phyloP scores from a whole-genome alignment of 345 rosid species.

The Citrus mangshanensis region DNA sequence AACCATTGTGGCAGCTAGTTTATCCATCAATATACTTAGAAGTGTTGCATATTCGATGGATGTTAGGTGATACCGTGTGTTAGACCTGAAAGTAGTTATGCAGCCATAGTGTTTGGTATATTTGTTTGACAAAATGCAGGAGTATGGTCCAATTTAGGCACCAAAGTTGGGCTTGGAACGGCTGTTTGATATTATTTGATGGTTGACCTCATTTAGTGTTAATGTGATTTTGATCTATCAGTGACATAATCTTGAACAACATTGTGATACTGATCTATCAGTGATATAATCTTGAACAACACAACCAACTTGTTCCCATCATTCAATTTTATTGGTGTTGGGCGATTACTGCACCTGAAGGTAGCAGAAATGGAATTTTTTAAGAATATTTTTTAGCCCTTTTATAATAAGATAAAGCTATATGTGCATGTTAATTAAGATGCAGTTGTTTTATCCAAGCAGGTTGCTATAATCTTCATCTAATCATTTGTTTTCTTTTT shows the following conservation, averaged over 20 bases:
- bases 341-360: background rate
- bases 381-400: conserved; percentile 7
- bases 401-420: no score
- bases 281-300: background rate
- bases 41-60: background rate
- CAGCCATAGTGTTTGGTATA: background rate
- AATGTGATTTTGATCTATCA: background rate
- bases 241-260: background rate
- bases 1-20: background rate
- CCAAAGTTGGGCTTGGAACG: background rate
- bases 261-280: background rate
- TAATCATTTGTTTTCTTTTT: background rate
- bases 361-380: background rate
- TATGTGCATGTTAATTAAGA: no score
- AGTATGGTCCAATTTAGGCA: background rate
- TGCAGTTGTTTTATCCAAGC: no score
- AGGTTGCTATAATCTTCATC: background rate
- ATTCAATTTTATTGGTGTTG: background rate
- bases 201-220: background rate
- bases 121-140: background rate
- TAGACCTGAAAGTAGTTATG: background rate
- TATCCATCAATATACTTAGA: no score
- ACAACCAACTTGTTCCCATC: background rate
- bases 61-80: background rate
- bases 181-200: background rate